Conservation (phyloP, 371 early-diverging fungal species). For the Smittium culicis region DNA sequence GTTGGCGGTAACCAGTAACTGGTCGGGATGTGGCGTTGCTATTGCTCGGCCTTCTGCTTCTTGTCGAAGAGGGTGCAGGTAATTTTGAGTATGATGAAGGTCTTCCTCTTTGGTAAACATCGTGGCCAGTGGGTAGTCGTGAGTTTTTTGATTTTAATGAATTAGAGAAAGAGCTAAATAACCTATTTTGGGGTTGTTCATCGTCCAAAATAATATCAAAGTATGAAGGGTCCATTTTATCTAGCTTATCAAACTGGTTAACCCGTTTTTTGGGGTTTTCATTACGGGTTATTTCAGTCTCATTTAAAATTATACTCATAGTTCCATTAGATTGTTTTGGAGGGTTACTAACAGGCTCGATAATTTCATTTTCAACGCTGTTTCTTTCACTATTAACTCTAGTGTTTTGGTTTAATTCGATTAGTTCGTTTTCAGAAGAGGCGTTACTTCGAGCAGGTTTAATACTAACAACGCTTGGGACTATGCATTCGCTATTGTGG, state of each 20-base stretch:
- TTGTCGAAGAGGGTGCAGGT: too few relatives aligned
- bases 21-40: too few relatives aligned
- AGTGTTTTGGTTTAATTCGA: background rate
- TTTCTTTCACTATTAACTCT: background rate
- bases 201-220: background rate
- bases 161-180: background rate
- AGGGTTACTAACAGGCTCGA: background rate
- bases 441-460: too few relatives aligned
- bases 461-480: too few relatives aligned
- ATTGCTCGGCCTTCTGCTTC: too few relatives aligned
- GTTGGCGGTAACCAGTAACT: too few relatives aligned
- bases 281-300: background rate
- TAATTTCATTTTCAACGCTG: background rate
- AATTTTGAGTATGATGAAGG: too few relatives aligned
- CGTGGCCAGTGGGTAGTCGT: too few relatives aligned
- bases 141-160: background rate
- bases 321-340: background rate
- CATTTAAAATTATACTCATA: too few relatives aligned
- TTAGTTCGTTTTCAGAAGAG: background rate
- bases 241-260: background rate
- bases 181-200: background rate
- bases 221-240: background rate
- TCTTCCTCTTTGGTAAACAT: too few relatives aligned
- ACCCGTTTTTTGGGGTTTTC: background rate
- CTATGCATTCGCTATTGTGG: too few relatives aligned